Conservation (phyloP, 352 stramenopile species). For the Globisporangium uncinulatum region DNA sequence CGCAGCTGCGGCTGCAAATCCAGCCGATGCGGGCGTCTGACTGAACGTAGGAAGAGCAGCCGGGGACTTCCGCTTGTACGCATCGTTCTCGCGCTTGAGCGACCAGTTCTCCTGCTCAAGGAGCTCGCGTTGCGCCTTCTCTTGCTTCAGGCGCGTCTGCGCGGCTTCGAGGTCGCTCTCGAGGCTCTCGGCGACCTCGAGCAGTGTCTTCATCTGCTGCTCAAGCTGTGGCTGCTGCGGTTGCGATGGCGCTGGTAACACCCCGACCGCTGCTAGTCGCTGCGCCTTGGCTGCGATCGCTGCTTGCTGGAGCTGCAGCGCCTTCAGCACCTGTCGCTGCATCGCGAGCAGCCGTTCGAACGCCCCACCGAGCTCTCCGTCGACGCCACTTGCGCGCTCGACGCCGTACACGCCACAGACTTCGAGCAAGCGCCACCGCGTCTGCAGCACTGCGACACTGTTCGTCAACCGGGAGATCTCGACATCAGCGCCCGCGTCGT, state of each 20-base stretch:
- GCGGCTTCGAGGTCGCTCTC: constrained; percentile 51
- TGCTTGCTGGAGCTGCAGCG: constrained; percentile 24
- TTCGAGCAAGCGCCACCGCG: constrained; percentile 48
- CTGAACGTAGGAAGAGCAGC: background rate
- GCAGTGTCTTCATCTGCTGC: constrained; percentile 47
- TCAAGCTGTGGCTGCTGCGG: constrained; percentile 7
- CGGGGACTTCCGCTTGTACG: constrained; percentile 9
- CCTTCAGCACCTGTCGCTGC: constrained; percentile 46
- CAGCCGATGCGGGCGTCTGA: constrained; percentile 1
- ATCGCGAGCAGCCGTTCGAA: constrained; percentile 33
- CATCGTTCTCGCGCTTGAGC: constrained; percentile 30
- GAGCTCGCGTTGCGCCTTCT: constrained; percentile 39
- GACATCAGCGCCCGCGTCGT: background rate
- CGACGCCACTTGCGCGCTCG: constrained; percentile 24
- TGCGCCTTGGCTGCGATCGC: constrained; percentile 9
- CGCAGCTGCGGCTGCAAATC: background rate
- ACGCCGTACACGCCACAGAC: constrained; percentile 43
- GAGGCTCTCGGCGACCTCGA: constrained; percentile 58
- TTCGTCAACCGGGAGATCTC: constrained; percentile 8
- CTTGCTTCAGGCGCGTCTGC: constrained; percentile 33
- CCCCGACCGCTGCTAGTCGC: background rate
- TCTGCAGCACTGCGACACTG: constrained; percentile 24
- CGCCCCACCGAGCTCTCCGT: constrained; percentile 27
- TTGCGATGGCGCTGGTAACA: background rate
- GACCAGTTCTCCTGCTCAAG: constrained; percentile 40